These are phyloP conservation scores for Gossypium rotundifolium DNA, from an alignment of 345 rosid species.

Conservation along the genomic window DNA sequence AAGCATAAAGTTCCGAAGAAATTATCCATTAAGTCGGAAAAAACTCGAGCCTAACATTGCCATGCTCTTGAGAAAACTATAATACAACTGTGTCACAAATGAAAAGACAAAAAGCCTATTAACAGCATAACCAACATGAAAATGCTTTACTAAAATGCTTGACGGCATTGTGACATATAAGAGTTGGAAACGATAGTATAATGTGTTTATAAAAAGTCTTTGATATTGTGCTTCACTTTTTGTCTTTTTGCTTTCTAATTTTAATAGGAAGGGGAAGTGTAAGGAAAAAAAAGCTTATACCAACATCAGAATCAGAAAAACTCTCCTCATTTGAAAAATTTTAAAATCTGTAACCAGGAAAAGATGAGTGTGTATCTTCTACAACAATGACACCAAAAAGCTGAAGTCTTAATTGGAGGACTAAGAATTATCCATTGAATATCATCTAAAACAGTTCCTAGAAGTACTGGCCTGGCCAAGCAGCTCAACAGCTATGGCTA, in stretches of 20 bases:
- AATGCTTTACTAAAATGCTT: background rate
- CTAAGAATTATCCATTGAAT: background rate
- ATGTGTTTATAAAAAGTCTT: background rate
- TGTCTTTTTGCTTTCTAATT: background rate
- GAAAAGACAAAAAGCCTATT: background rate
- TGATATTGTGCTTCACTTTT: background rate
- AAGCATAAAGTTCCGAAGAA: background rate
- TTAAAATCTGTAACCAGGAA: background rate
- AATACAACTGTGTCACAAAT: background rate
- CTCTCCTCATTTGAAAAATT: background rate
- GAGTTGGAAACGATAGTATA: background rate
- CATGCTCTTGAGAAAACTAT: background rate
- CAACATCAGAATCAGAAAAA: background rate
- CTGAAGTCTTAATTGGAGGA: background rate
- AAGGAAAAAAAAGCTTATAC: background rate
- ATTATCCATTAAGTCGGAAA: background rate
- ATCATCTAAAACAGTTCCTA: background rate
- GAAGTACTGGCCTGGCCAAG: background rate
- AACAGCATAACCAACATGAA: background rate
- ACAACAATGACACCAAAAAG: background rate
- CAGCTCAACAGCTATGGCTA: background rate
- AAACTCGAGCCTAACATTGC: background rate
- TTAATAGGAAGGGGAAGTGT: background rate
- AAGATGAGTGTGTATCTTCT: background rate
- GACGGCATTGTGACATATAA: background rate